These are phyloP conservation scores for Scheffersomyces cryptocercus DNA, from an alignment of 1,139 yeast genomes.

Conservation along the genomic window DNA sequence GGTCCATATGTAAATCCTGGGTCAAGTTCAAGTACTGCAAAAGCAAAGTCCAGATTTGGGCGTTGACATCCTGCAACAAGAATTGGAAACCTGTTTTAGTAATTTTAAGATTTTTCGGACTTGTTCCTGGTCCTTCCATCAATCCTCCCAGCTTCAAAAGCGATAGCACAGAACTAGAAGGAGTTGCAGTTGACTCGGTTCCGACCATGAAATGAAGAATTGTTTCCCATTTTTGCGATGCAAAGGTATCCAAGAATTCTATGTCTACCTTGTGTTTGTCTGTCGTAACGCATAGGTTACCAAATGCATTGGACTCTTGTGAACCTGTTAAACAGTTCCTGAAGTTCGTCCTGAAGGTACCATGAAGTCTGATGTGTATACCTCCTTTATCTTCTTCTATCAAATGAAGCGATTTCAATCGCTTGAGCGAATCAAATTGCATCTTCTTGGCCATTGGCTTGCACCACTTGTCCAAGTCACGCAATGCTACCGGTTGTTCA, in stretches of 20 bases:
- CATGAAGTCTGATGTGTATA: conserved; percentile 61
- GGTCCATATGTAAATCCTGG: conserved; percentile 85
- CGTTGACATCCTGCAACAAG: conserved; percentile 84
- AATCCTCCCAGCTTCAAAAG: conserved; percentile 74
- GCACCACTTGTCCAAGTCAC: conserved; percentile 77
- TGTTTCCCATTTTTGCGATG: conserved; percentile 89
- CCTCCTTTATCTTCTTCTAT: conserved; percentile 64
- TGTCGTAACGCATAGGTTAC: conserved; percentile 32
- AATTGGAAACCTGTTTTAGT: conserved; percentile 95
- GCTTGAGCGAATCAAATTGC: conserved; percentile 76
- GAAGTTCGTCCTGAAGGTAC: conserved; percentile 73
- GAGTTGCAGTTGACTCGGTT: conserved; percentile 64
- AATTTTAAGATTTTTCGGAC: conserved; percentile 56
- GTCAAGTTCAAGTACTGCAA: conserved; percentile 86
- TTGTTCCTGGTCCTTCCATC: conserved; percentile 60
- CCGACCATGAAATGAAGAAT: conserved; percentile 98
- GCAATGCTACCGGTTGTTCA: conserved; percentile 67
- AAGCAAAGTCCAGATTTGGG: conserved; percentile 92
- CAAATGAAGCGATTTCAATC: conserved; percentile 74
- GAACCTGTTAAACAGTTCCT: conserved; percentile 86
- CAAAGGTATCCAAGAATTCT: conserved; percentile 73
- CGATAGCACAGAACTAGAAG: conserved; percentile 68
- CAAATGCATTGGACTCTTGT: conserved; percentile 48
- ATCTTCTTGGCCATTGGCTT: conserved; percentile 53
- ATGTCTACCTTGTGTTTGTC: conserved; percentile 56